phyloP scores from a whole-genome alignment of 192 early-diverging fungal genomes.

The Irineochytrium annulatum region DNA sequence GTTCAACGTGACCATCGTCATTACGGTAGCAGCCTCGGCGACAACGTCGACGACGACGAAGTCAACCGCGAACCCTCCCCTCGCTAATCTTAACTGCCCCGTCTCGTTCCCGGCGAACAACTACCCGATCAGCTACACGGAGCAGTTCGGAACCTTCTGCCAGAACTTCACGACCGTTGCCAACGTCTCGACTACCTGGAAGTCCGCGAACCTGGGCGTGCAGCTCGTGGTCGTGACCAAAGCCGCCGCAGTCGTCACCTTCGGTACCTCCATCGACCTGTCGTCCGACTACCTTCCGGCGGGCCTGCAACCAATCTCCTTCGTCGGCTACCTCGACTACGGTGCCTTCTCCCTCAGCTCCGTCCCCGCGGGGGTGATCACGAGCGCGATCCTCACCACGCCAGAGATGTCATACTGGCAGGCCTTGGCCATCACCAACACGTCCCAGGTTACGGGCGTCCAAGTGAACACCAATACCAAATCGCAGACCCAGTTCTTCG shows the following conservation, averaged over 20 bases:
- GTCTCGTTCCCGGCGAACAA: conserved; percentile 1
- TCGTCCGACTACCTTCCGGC: conserved; percentile 12
- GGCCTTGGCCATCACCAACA: neutral
- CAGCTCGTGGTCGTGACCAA: conserved; percentile 1
- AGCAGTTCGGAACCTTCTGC: conserved; percentile 19
- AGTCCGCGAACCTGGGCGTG: neutral
- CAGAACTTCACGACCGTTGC: conserved; percentile 8
- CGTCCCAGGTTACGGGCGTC: conserved; percentile 10
- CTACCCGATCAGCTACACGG: neutral
- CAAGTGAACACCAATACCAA: conserved; percentile 10
- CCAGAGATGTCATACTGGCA: conserved; percentile 19
- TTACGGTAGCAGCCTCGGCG: neutral
- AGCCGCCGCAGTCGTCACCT: conserved; percentile 9
- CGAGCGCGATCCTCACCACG: conserved; percentile 6
- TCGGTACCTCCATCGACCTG: conserved; percentile 13
- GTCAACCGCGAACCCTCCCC: neutral
- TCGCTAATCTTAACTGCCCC: neutral
- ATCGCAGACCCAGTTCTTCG: conserved; percentile 8
- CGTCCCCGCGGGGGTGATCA: conserved; percentile 13
- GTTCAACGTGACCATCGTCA: conserved; percentile 13
- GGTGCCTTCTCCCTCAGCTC: conserved; percentile 15
- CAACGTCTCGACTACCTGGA: neutral
- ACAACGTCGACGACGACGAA: neutral
- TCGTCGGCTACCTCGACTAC: conserved; percentile 26
- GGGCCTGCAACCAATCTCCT: conserved; percentile 3